Evolutionary conservation across 306 rosid genomes (phyloP).

Genomic region (Vigna angularis): DNA sequence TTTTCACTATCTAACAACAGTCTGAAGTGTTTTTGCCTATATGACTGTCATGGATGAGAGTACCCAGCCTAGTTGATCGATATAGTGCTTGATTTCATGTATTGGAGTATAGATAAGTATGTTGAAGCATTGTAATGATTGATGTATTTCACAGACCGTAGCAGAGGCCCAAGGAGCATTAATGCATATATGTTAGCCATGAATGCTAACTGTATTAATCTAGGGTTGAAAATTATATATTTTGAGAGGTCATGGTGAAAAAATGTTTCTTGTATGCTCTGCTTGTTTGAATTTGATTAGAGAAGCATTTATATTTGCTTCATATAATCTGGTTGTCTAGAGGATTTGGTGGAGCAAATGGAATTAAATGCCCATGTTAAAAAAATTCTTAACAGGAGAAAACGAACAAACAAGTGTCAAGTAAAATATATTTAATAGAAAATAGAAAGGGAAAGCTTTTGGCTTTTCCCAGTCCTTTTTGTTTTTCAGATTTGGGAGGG

Average conservation of each 20-base stretch:
- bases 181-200: too few relatives aligned
- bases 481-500: too few relatives aligned
- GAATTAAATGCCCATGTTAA: too few relatives aligned
- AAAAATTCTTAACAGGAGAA: too few relatives aligned
- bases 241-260: background rate
- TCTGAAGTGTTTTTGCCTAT: background rate
- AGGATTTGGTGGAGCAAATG: too few relatives aligned
- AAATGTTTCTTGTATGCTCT: conserved; percentile 14
- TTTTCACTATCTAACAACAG: too few relatives aligned
- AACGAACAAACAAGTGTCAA: too few relatives aligned
- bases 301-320: too few relatives aligned
- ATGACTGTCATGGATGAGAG: background rate
- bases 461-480: too few relatives aligned
- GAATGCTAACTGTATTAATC: conserved; percentile 16
- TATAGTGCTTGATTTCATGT: background rate
- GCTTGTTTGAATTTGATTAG: background rate
- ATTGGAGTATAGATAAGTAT: background rate
- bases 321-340: too few relatives aligned
- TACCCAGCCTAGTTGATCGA: background rate
- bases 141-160: conserved; percentile 1
- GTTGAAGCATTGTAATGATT: background rate
- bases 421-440: too few relatives aligned
- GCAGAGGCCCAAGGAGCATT: background rate
- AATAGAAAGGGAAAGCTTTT: too few relatives aligned
- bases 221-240: background rate